These are phyloP conservation scores for Globisporangium mamillatum DNA, from an alignment of 352 stramenopile genomes.

Conservation along the genomic window DNA sequence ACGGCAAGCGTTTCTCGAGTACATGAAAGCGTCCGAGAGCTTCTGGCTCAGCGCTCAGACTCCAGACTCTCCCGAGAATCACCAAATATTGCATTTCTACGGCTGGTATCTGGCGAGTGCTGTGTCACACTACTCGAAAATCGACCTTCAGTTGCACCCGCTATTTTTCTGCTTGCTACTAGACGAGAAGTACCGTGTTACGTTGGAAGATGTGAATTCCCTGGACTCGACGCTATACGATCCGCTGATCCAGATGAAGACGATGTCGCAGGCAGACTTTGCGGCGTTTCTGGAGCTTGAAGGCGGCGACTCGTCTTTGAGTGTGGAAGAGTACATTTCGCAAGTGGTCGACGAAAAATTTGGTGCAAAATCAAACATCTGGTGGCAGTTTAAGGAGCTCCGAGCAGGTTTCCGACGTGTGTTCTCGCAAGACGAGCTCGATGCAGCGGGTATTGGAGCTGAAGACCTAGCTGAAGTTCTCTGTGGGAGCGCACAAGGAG, in stretches of 20 bases:
- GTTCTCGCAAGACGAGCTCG: slow-evolving; percentile 26
- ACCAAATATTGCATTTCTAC: slow-evolving; percentile 36
- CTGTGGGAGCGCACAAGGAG: slow-evolving; percentile 16
- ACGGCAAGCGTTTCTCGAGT: slow-evolving; percentile 40
- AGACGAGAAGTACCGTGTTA: slow-evolving; percentile 26
- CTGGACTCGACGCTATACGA: slow-evolving; percentile 44
- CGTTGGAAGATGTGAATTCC: slow-evolving; percentile 39
- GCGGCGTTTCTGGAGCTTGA: slow-evolving; percentile 56
- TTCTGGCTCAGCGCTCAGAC: slow-evolving; percentile 60
- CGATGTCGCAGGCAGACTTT: slow-evolving; percentile 51
- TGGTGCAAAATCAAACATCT: slow-evolving; percentile 33
- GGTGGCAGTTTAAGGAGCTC: slow-evolving; percentile 49
- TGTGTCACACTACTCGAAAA: slow-evolving; percentile 39
- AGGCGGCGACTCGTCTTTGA: slow-evolving; percentile 30
- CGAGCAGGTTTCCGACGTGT: slow-evolving; percentile 45
- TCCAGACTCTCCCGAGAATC: slow-evolving; percentile 31
- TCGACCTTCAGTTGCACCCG: slow-evolving; percentile 37
- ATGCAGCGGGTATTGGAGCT: slow-evolving; percentile 19
- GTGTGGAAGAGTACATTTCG: slow-evolving; percentile 44
- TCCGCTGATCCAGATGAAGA: slow-evolving; percentile 45
- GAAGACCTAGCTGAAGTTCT: slow-evolving; percentile 40
- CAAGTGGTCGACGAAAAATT: slow-evolving; percentile 50
- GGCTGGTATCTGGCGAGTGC: slow-evolving; percentile 66
- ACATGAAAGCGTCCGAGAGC: slow-evolving; percentile 56
- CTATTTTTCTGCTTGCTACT: slow-evolving; percentile 57